Base-by-base conservation (phyloP, 257 asterid species). In the Scutellaria baicalensis region DNA sequence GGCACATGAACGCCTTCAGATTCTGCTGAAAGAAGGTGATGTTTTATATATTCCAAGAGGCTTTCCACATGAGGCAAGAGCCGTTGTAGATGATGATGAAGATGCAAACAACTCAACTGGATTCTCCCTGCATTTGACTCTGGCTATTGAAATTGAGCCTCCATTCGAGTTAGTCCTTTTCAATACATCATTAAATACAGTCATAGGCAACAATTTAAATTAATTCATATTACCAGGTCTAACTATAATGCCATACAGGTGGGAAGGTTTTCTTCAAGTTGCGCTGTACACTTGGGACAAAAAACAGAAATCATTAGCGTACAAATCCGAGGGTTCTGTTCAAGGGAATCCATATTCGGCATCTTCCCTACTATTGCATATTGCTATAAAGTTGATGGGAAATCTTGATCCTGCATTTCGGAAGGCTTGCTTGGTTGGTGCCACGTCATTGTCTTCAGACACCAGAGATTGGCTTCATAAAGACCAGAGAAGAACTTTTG, bases 41-140 rank as follows among this genome's bases (percentile, higher is more conserved):
- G 68, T 91, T 59, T 78, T 91, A 49, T 91, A 91, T 77, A 81
- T 91, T 68, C 97, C 96, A 9, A 84, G 97, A 85, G 96, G 96
- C 16, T 73, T 62, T 58, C 95, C 93, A 55, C 97, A 91, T 9
- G 88, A 89, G 78, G 97, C 97, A 31, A 66, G 57, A 38, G 78
- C 97, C 5, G 72, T 47, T 39, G 71, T 43, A 38, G 85, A 75
- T 72, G 79, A 66, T 42, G 70, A 75, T 65, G 73, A 54, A 35
- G 59, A 66, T 61, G 71, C 59, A 38, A 69, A 72, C 47, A 69
- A 66, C 18, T 27, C 61, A 3, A 66, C 71, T 58, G 83, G 78
- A 72, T 84, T 87, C 77, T 91, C 97, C 74, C 76, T 89, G 48
- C 96, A 91, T 84, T 77, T 91, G 82, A 91, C 97, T 49, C 84